phyloP scores from a whole-genome alignment of 202 grass and related monocot genomes.

The Eragrostis tef region DNA sequence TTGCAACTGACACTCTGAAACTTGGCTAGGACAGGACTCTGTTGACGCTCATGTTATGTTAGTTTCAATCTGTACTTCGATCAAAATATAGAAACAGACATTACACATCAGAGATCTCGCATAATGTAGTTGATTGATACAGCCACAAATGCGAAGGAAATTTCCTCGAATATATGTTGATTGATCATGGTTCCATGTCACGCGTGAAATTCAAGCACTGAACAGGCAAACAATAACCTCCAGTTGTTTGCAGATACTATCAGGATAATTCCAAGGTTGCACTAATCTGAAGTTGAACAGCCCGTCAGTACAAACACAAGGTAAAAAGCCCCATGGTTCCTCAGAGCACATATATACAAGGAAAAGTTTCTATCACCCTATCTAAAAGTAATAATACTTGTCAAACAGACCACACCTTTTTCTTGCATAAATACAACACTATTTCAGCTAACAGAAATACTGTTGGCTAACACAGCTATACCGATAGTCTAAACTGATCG shows the following conservation, averaged over 20 bases:
- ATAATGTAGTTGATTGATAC: not conserved
- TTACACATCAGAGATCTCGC: not conserved
- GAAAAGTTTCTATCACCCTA: constrained; percentile 39
- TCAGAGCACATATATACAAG: not conserved
- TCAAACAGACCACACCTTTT: constrained; percentile 2
- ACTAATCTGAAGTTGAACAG: not conserved
- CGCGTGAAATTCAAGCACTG: not conserved
- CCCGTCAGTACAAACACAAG: too few species aligned
- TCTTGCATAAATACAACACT: constrained; percentile 36
- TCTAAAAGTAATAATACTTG: constrained; percentile 12
- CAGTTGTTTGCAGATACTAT: not conserved
- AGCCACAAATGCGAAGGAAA: not conserved
- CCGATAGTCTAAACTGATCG: constrained; percentile 56
- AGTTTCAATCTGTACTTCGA: too few species aligned
- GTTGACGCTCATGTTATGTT: not conserved
- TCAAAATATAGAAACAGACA: too few species aligned
- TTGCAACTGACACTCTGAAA: not conserved
- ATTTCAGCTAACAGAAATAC: constrained; percentile 50
- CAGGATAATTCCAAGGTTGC: not conserved
- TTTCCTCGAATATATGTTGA: too few species aligned
- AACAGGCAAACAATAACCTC: not conserved
- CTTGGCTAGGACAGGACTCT: not conserved
- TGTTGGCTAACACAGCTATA: constrained; percentile 44
- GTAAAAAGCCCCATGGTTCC: too few species aligned
- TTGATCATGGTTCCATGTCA: too few species aligned